Evolutionary conservation across 108 stramenopile species (phyloP), one percentile per base, ranked within the genome.

Genomic region (Stephanodiscus triporus): DNA sequence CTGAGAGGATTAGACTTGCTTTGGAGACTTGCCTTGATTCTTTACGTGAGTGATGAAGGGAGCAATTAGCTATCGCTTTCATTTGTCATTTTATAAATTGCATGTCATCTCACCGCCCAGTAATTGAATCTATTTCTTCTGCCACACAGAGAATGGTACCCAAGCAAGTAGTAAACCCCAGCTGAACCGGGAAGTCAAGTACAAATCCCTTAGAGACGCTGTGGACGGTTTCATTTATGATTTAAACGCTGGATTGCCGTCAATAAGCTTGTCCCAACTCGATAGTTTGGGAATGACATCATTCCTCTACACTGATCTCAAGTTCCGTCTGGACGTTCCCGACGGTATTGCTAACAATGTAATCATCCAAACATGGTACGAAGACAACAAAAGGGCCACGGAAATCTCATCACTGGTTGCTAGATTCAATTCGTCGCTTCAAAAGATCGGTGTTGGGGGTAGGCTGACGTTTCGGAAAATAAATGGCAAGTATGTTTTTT

Each of bases 211-310:
- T 24, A 17, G 68, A 60, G 68, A 74, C 48, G 63, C 63, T 2
- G 68, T 80, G 16, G 60, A 80, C 38, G 43, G 23, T 32, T 80
- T 80, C 68, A 73, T 80, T n/a, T 59, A 63, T 51, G 79, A 80
- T 36, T 55, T 80, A 29, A 56, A 69, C 27, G 40, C 72, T 17
- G 68, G 68, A 24, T 61, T 64, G 2, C 55, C 79, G 10, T 36
- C 55, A 6, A 59, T 69, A 20, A 32, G 47, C 24, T 57, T 80
- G 3, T 34, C 56, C 17, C 66, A 43, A 23, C 79, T 80, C 1
- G 68, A 80, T 51, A 57, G 51, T 19, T 43, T 54, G 2, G 79
- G 72, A n/a, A 58, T 27, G 13, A 56, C 73, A 26, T 17, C 58
- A 24, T 80, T 80, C 48, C 55, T 61, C 43, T 80, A 80, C 68